phyloP scores from a whole-genome alignment of 306 rosid genomes.

The Medicago arabica region DNA sequence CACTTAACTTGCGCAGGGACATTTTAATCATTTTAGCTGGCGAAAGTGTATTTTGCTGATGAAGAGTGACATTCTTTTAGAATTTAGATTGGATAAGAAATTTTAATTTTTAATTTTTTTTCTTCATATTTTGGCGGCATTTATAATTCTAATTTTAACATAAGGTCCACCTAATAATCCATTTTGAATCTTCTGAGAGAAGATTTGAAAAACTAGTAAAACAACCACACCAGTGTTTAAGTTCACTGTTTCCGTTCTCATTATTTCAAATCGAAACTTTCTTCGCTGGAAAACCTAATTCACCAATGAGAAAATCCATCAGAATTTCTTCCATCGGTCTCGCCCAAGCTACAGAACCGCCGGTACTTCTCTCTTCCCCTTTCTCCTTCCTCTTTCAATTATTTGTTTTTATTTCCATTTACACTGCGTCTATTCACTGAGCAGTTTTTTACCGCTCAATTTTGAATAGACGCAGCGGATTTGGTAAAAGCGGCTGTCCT shows the following conservation, averaged over 20 bases:
- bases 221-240: not conserved
- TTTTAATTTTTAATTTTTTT: too few relatives aligned
- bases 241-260: not conserved
- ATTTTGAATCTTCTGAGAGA: constrained; percentile 2
- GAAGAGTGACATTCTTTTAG: too few relatives aligned
- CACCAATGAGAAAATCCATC: constrained; percentile 49
- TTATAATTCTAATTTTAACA: not conserved
- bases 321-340: constrained; percentile 43
- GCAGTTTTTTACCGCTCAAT: too few relatives aligned
- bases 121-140: not conserved
- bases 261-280: not conserved
- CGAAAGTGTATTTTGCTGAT: too few relatives aligned
- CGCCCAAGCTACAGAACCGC: constrained; percentile 36
- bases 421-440: too few relatives aligned
- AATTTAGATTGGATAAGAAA: too few relatives aligned
- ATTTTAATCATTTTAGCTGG: too few relatives aligned
- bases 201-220: not conserved
- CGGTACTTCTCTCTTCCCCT: constrained; percentile 10
- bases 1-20: too few relatives aligned
- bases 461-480: too few relatives aligned
- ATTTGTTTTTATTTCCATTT: too few relatives aligned
- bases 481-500: too few relatives aligned
- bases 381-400: not conserved
- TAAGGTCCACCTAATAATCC: not conserved
- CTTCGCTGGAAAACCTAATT: not conserved